Percentiles rank a stretch among this genome's conserved stretches.
These are phyloP conservation scores for Nemania diffusa DNA, from an alignment of 2,329 filamentous ascomycete species.

Conservation along the genomic window DNA sequence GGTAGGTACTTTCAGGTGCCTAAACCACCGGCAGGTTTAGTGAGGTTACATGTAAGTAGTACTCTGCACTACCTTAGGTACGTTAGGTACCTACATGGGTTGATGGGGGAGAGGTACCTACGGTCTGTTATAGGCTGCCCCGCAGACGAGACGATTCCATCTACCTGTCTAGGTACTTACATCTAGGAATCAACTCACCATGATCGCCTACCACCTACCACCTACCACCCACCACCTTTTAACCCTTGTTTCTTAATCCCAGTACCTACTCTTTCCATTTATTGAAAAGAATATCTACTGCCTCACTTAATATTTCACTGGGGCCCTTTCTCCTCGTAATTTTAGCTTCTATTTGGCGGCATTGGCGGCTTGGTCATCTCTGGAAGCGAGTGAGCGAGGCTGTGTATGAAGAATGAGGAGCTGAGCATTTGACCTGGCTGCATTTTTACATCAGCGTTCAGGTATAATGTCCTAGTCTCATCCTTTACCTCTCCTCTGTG, in stretches of 20 bases:
- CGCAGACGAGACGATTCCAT: conserved; percentile 21
- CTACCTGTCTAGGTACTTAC: too few species aligned
- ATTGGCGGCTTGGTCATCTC: conserved; percentile 20
- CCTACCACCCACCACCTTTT: neutral
- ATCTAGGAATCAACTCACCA: conserved; percentile 3
- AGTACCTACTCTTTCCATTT: conserved; percentile 1
- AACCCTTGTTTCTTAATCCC: neutral
- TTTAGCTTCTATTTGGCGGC: conserved; percentile 12
- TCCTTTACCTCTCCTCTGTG: conserved; percentile 21
- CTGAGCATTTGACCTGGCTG: conserved; percentile 31
- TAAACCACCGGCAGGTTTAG: too few species aligned
- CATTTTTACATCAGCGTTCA: conserved; percentile 28
- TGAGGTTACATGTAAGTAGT: too few species aligned
- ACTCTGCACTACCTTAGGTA: too few species aligned
- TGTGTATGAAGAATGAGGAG: conserved; percentile 38
- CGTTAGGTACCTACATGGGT: too few species aligned
- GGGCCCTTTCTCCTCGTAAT: neutral
- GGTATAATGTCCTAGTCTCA: conserved; percentile 42
- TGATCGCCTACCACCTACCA: neutral
- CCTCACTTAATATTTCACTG: neutral
- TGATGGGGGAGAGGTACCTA: too few species aligned
- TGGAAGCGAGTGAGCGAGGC: conserved; percentile 34
- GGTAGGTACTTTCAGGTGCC: too few species aligned
- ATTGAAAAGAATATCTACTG: neutral
- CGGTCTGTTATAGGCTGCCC: too few species aligned